Evolutionary conservation across 78 protist species (phyloP).

Genomic region (Tieghemostelium lacteum): DNA sequence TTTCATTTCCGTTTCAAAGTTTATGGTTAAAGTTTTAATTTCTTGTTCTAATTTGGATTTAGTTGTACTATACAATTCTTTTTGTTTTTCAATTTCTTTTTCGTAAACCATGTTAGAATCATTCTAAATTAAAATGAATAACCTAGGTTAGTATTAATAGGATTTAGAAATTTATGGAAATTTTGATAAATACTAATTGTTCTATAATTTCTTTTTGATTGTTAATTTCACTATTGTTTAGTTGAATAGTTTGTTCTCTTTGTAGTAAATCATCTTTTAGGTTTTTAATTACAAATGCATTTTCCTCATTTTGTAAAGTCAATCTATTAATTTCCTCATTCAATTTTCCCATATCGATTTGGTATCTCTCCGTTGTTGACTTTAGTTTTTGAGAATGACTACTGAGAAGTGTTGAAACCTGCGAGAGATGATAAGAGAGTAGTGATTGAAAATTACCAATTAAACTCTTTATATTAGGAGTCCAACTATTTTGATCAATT

Average conservation of each 20-base stretch:
- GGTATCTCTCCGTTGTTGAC: background rate
- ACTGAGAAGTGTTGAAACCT: conserved; percentile 9
- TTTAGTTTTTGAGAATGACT: conserved; percentile 16
- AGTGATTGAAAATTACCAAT: conserved; percentile 19
- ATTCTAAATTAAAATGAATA: background rate
- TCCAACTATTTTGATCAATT: conserved; percentile 25
- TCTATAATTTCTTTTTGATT: conserved; percentile 2
- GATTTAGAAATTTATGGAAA: too few relatives aligned
- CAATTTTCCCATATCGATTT: background rate
- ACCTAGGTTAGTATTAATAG: too few relatives aligned
- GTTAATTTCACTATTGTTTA: background rate
- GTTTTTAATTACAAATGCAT: conserved; percentile 24
- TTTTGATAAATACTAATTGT: too few relatives aligned
- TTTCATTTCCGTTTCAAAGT: conserved; percentile 22
- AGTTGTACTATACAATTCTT: background rate
- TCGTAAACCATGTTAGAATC: conserved; percentile 20
- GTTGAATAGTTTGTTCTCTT: conserved; percentile 2
- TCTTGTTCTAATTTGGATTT: conserved; percentile 17
- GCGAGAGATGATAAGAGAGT: conserved; percentile 30
- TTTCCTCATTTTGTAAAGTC: conserved; percentile 40
- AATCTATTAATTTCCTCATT: conserved; percentile 16
- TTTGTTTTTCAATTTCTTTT: conserved; percentile 2
- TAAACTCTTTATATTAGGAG: background rate
- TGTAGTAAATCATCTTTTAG: conserved; percentile 8
- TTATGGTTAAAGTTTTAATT: background rate